A percentile compares a stretch with the other conserved stretches of the same genome.
These are phyloP conservation scores for Didymella glomerata DNA, from an alignment of 2,329 filamentous ascomycete species.

Conservation along the genomic window DNA sequence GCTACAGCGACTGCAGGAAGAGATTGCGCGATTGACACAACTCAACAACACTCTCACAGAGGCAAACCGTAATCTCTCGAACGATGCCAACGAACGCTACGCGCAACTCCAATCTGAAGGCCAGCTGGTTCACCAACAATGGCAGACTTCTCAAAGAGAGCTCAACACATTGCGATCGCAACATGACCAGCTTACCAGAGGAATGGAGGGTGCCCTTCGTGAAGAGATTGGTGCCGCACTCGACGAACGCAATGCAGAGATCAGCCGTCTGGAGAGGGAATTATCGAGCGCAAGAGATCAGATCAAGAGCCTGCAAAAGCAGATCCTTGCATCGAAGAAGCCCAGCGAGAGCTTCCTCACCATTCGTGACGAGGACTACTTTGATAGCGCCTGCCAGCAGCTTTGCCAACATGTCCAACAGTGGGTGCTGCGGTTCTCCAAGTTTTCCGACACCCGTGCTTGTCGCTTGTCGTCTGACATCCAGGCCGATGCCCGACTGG, in stretches of 20 bases:
- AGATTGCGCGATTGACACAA: conserved; percentile 81
- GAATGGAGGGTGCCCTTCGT: conserved; percentile 68
- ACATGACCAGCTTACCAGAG: conserved; percentile 68
- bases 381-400: conserved; percentile 91
- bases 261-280: conserved; percentile 78
- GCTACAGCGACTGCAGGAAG: conserved; percentile 80
- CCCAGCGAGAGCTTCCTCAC: conserved; percentile 77
- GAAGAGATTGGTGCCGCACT: conserved; percentile 70
- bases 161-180: conserved; percentile 72
- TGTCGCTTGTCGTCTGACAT: conserved; percentile 86
- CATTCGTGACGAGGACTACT: conserved; percentile 90
- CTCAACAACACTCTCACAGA: conserved; percentile 82
- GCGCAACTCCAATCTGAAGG: conserved; percentile 72
- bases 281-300: conserved; percentile 74
- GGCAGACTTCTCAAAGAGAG: conserved; percentile 70
- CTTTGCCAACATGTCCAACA: conserved; percentile 96
- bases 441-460: conserved; percentile 91
- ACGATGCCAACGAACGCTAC: conserved; percentile 78
- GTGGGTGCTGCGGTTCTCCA: conserved; percentile 97
- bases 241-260: conserved; percentile 84
- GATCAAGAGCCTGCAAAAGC: conserved; percentile 66
- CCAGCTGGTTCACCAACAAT: conserved; percentile 61
- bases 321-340: conserved; percentile 65
- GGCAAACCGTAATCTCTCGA: conserved; percentile 78
- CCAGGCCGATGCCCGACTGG: conserved; percentile 64